phyloP scores from a whole-genome alignment of 306 rosid species.

The Rosa multiflora region DNA sequence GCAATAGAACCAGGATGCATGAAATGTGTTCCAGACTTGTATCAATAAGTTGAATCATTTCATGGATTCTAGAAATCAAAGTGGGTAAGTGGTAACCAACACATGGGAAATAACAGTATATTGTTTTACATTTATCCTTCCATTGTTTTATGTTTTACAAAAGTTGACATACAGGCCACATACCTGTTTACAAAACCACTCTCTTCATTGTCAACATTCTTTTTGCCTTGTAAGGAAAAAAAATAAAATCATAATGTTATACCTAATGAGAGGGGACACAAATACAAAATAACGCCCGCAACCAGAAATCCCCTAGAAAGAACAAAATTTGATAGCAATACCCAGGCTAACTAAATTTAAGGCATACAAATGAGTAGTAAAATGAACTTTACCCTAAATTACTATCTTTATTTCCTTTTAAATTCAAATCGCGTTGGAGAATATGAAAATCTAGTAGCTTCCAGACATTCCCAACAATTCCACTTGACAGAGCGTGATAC shows the following conservation, averaged over 20 bases:
- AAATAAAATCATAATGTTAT: too few relatives aligned
- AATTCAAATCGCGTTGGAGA: conserved; percentile 38
- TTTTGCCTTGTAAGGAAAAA: neutral
- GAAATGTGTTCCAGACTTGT: neutral
- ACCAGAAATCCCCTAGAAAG: neutral
- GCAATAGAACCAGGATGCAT: neutral
- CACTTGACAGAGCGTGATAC: conserved; percentile 51
- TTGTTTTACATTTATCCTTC: conserved; percentile 5
- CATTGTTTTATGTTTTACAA: neutral
- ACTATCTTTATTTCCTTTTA: conserved; percentile 16
- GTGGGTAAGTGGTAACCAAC: neutral
- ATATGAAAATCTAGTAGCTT: conserved; percentile 53
- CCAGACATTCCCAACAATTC: conserved; percentile 58
- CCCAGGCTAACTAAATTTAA: neutral
- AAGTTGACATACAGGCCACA: neutral
- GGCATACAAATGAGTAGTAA: neutral
- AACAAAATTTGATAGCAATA: neutral
- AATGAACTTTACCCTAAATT: neutral
- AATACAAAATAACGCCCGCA: neutral
- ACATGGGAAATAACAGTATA: neutral
- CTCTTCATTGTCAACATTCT: neutral
- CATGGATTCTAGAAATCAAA: neutral
- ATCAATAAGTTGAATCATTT: neutral
- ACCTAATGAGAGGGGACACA: neutral
- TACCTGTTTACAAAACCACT: neutral